Evolutionary conservation across 2,329 filamentous ascomycete species (phyloP).

Genomic region (Aphanocladium album): DNA sequence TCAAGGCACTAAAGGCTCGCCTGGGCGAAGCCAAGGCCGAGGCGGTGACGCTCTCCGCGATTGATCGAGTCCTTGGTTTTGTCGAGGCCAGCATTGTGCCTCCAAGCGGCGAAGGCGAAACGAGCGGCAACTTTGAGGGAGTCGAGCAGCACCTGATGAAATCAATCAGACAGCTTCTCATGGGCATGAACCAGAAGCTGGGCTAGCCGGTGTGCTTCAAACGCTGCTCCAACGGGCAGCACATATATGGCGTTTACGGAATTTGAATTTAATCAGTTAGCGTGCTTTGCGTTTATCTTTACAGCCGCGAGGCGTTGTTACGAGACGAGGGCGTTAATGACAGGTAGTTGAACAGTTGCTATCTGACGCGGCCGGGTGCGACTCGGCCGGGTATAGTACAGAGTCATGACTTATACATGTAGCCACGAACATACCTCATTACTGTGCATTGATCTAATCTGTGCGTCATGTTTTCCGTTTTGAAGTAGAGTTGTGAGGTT

Average conservation of each 20-base stretch:
- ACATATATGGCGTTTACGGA: neutral
- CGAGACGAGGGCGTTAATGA: slow-evolving; percentile 2
- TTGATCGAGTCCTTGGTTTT: slow-evolving; percentile 46
- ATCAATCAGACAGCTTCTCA: slow-evolving; percentile 34
- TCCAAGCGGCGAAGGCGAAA: slow-evolving; percentile 28
- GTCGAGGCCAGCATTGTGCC: slow-evolving; percentile 38
- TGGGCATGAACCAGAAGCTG: slow-evolving; percentile 36
- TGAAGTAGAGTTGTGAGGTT: no score
- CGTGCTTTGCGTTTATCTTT: slow-evolving; percentile 3
- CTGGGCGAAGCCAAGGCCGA: slow-evolving; percentile 40
- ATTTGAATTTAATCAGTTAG: neutral
- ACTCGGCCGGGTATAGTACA: neutral
- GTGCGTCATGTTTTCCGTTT: no score
- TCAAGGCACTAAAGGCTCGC: slow-evolving; percentile 36
- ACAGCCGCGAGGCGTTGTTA: slow-evolving; percentile 1
- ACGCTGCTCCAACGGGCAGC: neutral
- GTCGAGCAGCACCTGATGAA: slow-evolving; percentile 38
- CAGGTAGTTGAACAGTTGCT: neutral
- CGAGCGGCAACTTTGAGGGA: slow-evolving; percentile 31
- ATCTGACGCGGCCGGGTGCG: neutral
- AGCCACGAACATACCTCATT: neutral
- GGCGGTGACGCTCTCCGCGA: slow-evolving; percentile 43
- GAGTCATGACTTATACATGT: neutral
- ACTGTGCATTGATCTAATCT: no score
- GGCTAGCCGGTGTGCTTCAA: neutral